Evolutionary conservation across 2,329 filamentous ascomycete genomes (phyloP).

Genomic region (Calonectria crousiana): DNA sequence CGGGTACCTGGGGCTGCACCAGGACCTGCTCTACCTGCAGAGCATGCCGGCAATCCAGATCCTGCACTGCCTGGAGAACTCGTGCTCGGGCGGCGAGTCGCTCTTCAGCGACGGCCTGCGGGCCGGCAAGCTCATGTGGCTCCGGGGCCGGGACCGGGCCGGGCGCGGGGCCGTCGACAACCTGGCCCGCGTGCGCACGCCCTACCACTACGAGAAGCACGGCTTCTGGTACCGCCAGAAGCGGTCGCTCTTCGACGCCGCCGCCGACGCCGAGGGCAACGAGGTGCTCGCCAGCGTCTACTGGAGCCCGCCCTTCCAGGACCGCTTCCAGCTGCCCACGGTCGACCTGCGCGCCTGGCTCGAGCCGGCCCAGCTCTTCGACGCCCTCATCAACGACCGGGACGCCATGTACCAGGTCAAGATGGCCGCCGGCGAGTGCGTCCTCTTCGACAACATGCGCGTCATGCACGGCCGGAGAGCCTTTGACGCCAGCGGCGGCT

Average conservation of each 20-base stretch:
- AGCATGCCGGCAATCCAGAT: slow-evolving; percentile 86
- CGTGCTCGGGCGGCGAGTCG: slow-evolving; percentile 83
- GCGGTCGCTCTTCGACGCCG: slow-evolving; percentile 65
- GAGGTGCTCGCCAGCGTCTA: slow-evolving; percentile 47
- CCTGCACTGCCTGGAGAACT: slow-evolving; percentile 89
- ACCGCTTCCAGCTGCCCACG: slow-evolving; percentile 52
- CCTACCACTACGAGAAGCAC: slow-evolving; percentile 77
- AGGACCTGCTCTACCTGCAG: slow-evolving; percentile 90
- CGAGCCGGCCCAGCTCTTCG: slow-evolving; percentile 66
- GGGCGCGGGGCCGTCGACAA: slow-evolving; percentile 40
- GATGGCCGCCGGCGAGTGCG: slow-evolving; percentile 85
- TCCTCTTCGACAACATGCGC: slow-evolving; percentile 90
- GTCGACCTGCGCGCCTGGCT: slow-evolving; percentile 57
- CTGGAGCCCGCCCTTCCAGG: slow-evolving; percentile 88
- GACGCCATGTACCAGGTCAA: slow-evolving; percentile 76
- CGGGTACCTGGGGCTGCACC: slow-evolving; percentile 86
- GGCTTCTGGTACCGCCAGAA: slow-evolving; percentile 71
- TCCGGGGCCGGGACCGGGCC: slow-evolving; percentile 25
- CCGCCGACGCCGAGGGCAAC: slow-evolving; percentile 25
- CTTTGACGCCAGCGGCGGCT: slow-evolving; percentile 76
- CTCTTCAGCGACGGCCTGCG: slow-evolving; percentile 84
- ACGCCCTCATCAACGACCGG: slow-evolving; percentile 67
- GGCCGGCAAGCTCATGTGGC: slow-evolving; percentile 60
- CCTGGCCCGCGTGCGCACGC: slow-evolving; percentile 62
- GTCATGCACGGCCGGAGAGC: slow-evolving; percentile 85